These are phyloP conservation scores for Fusarium sp. DNA, from an alignment of 2,329 filamentous ascomycete genomes.

Conservation along the genomic window DNA sequence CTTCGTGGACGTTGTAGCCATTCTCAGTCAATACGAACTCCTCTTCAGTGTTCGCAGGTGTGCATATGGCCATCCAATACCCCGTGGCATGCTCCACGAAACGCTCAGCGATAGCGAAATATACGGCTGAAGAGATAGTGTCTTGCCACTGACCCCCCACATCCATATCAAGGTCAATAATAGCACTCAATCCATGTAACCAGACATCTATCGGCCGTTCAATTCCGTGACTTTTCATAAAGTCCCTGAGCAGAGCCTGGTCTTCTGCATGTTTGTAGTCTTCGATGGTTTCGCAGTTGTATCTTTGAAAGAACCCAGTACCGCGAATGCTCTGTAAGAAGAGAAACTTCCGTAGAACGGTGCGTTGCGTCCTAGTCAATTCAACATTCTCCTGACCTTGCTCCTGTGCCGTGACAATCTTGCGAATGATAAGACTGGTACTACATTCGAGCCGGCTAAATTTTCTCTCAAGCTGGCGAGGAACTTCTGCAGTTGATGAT, in stretches of 20 bases:
- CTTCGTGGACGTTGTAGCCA: neutral
- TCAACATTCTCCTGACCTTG: neutral
- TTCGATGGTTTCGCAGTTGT: neutral
- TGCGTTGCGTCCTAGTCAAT: neutral
- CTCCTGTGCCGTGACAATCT: neutral
- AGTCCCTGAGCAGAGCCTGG: neutral
- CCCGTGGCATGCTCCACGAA: neutral
- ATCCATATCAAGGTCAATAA: neutral
- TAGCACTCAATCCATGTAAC: neutral
- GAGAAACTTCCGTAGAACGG: neutral
- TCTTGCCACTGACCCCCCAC: neutral
- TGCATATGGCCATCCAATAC: neutral
- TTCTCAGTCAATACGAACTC: neutral
- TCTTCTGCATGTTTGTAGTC: neutral
- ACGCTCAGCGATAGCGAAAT: neutral
- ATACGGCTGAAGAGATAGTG: neutral
- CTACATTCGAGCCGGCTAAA: neutral
- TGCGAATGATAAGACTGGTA: neutral
- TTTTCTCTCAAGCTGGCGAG: accelerated
- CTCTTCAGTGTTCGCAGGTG: neutral
- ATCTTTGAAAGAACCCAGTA: neutral
- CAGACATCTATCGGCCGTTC: neutral
- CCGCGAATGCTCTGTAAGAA: neutral
- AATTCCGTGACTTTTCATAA: neutral
- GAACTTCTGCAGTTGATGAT: accelerated